Evolutionary conservation across 495 filamentous ascomycete species (phyloP).

Genomic region (Xylaria venustula): DNA sequence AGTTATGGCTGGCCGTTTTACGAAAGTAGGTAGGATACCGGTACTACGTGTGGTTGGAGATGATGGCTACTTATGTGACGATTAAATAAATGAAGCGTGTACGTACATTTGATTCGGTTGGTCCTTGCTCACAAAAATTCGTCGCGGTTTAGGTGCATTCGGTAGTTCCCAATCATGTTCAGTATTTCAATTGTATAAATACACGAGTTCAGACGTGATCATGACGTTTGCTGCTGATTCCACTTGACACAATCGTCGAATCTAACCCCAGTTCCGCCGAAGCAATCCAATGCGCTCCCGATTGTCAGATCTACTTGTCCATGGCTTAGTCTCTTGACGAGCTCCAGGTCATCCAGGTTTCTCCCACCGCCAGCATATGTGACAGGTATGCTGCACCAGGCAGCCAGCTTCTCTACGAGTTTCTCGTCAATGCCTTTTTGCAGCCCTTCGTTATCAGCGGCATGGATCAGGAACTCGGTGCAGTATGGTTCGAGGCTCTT

Average conservation of each 20-base stretch:
- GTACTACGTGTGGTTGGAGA: slow-evolving; percentile 3
- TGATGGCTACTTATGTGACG: slow-evolving; percentile 19
- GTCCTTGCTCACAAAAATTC: slow-evolving; percentile 10
- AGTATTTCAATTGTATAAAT: background rate
- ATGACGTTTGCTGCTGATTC: slow-evolving; percentile 56
- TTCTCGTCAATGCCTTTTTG: slow-evolving; percentile 87
- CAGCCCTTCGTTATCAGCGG: slow-evolving; percentile 96
- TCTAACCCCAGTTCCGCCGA: slow-evolving; percentile 81
- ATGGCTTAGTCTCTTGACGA: slow-evolving; percentile 70
- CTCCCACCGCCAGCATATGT: slow-evolving; percentile 96
- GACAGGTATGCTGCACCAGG: slow-evolving; percentile 87
- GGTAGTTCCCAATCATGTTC: background rate
- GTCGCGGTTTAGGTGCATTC: slow-evolving; percentile 5
- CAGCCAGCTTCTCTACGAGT: slow-evolving; percentile 70
- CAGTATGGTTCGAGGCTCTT: slow-evolving; percentile 79
- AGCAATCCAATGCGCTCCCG: slow-evolving; percentile 93
- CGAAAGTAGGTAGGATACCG: slow-evolving; percentile 18
- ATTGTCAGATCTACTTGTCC: slow-evolving; percentile 93
- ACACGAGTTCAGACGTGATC: background rate
- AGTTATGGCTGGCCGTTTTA: slow-evolving; percentile 7
- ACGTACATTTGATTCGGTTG: slow-evolving; percentile 21
- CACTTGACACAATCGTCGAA: slow-evolving; percentile 87
- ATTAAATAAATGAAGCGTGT: slow-evolving; percentile 24
- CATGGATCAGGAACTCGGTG: slow-evolving; percentile 94
- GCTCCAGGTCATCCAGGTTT: slow-evolving; percentile 72